Evolutionary conservation across 148 eudicot genomes (phyloP), one percentile per base, ranked within the genome.

Genomic region (Cornus florida): DNA sequence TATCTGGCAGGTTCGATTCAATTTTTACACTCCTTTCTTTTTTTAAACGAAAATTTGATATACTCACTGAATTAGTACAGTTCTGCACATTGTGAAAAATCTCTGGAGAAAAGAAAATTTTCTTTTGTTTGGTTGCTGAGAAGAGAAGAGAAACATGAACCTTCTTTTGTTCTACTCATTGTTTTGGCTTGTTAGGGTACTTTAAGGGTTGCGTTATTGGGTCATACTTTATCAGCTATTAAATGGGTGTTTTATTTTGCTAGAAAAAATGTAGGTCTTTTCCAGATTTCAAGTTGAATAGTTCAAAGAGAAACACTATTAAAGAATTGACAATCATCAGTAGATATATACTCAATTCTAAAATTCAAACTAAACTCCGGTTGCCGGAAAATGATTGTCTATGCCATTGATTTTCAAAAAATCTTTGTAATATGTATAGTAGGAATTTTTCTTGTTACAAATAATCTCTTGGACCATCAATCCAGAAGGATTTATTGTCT

Each of bases 1-100:
- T 84, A 85, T 80, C 6, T 91, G 92, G 92, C 94, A 93, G 97
- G 96, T 93, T 70, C 78, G 82, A 6, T 72, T 62, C 19, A 46
- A 41, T 17, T 0, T 60, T 10, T 24, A 11, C 60, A 12, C 46
- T 43, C 71, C 19, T 0, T 16, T 7, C 19, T 31, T 16, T 67
- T 75, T 70, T 7, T 79, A 6, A 10, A 23, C 33, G 24, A 62
- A 62, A 62, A 19, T 5, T n/a, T 62, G 9, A 17, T 17, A 17
- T 17, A n/a, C 7, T n/a, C 0, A 62, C 9, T 17, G 66, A 62
- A 3, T 19, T 17, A 62, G 17, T 17, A n/a, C 9, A n/a, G 66
- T 62, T 62, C 22, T 62, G 20, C 20, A 1, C 28, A 28, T 28
- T 28, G 28, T 28, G 28, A 28, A 28, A 28, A 28, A 28, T 28